Evolutionary conservation across 1,139 yeast genomes (phyloP), one percentile per base, ranked within the genome.

Genomic region (Hansenula anomala): DNA sequence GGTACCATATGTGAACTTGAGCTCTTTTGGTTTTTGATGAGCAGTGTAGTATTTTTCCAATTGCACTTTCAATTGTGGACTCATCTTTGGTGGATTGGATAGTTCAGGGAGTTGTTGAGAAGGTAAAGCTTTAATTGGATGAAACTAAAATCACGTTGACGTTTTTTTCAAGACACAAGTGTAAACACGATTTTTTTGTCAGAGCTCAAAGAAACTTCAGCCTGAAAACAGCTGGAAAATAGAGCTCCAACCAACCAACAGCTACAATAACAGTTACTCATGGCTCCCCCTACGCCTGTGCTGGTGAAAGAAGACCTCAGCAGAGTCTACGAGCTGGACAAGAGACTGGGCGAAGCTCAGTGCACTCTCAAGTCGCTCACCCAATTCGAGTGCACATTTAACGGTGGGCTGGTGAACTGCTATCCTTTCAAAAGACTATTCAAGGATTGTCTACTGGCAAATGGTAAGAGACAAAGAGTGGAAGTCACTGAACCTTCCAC

Each of bases 1-100:
- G 1, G 99, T 92, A 16, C 99, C 99, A 58, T 92, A 92, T 15
- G 75, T 63, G 57, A 75, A 83, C 3, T 51, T 56, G 34, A 71
- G 55, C 17, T 64, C 67, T 14, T 64, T 65, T 0, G 83, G 76
- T 27, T 49, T 71, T 69, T 16, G 75, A 71, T 54, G 58, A 2
- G 38, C 4, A 3, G 43, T 3, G 34, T 50, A 51, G 36, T 36
- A 31, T 31, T 41, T 39, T 3, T 39, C 33, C n/a, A 52, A 28
- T 20, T 42, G 46, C 2, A 37, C 33, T 14, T 32, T 37, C 19
- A 51, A 39, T 23, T 42, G 41, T 18, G 39, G 28, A 1, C 44
- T 13, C 50, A 47, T 49, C n/a, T 12, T 32, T 15, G 9, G 12
- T 19, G 23, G 8, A 4, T 6, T n/a, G n/a, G n/a, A n/a, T n/a